Conservation (phyloP, 2,329 filamentous ascomycete genomes). For the Cordyceps farinosa region DNA sequence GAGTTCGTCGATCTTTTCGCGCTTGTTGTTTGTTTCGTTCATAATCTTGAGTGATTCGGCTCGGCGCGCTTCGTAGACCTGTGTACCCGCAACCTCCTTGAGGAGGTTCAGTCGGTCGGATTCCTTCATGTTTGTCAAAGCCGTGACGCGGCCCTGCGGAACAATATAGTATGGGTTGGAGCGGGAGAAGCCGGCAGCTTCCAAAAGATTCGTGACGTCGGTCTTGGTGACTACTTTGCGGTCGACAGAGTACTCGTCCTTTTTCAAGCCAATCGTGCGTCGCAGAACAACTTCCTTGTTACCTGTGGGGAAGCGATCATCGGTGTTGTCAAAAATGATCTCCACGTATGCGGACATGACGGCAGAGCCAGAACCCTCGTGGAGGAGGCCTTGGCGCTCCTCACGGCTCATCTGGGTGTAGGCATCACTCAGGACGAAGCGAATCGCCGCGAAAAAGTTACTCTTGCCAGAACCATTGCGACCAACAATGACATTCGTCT, state of each 20-base stretch:
- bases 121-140: conserved; percentile 98
- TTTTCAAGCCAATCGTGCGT: conserved; percentile 93
- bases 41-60: conserved; percentile 95
- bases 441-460: conserved; percentile 98
- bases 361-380: conserved; percentile 94
- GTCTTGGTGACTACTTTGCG: conserved; percentile 93
- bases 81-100: conserved; percentile 97
- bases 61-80: conserved; percentile 90
- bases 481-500: conserved; percentile 97
- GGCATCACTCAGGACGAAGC: conserved; percentile 95
- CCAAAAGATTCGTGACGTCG: conserved; percentile 91
- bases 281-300: conserved; percentile 87
- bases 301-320: conserved; percentile 90
- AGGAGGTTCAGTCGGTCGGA: conserved; percentile 81
- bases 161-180: conserved; percentile 99
- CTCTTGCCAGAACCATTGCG: conserved; percentile 99
- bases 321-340: conserved; percentile 96
- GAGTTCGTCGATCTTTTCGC: conserved; percentile 88
- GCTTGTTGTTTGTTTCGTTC: conserved; percentile 92
- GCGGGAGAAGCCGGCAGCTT: conserved; percentile 92
- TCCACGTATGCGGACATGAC: conserved; percentile 99
- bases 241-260: conserved; percentile 97
- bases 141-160: conserved; percentile 91
- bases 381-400: conserved; percentile 91
- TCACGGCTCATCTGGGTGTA: conserved; percentile 95